Percentiles rank a stretch among this genome's conserved stretches.
Evolutionary conservation across 2,329 filamentous ascomycete species (phyloP).

Genomic region (Stemphylium lycopersici): DNA sequence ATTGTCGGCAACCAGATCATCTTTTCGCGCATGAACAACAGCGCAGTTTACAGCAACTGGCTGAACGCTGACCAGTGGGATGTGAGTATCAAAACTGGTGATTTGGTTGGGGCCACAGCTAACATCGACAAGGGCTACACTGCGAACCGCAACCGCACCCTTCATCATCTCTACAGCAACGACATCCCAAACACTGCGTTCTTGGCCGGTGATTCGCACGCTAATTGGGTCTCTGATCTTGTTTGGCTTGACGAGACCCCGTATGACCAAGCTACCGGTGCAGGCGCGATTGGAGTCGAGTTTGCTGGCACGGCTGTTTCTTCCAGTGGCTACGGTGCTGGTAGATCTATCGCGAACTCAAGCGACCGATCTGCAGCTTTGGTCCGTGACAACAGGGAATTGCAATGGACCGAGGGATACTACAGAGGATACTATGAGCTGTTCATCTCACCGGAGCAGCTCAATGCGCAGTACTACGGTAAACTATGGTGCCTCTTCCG

Average conservation of each 20-base stretch:
- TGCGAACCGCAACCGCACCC: slow-evolving; percentile 72
- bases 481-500: slow-evolving; percentile 22
- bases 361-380: slow-evolving; percentile 54
- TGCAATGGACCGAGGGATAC: slow-evolving; percentile 74
- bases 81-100: slow-evolving; percentile 37
- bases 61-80: slow-evolving; percentile 64
- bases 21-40: slow-evolving; percentile 38
- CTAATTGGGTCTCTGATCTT: slow-evolving; percentile 60
- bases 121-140: slow-evolving; percentile 61
- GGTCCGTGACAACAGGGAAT: slow-evolving; percentile 60
- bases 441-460: slow-evolving; percentile 58
- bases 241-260: slow-evolving; percentile 49
- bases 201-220: slow-evolving; percentile 71
- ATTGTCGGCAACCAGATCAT: slow-evolving; percentile 71
- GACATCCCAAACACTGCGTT: slow-evolving; percentile 74
- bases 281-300: slow-evolving; percentile 52
- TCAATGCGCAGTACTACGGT: slow-evolving; percentile 68
- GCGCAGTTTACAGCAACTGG: slow-evolving; percentile 21
- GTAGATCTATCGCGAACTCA: slow-evolving; percentile 43
- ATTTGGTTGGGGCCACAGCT: background rate
- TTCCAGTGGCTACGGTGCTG: slow-evolving; percentile 55
- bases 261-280: slow-evolving; percentile 47
- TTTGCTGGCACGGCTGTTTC: slow-evolving; percentile 70
- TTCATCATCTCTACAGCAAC: slow-evolving; percentile 68
- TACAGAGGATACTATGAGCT: slow-evolving; percentile 75